Base-by-base conservation (phyloP, 192 early-diverging fungal species). In the Umbelopsis sp. region DNA sequence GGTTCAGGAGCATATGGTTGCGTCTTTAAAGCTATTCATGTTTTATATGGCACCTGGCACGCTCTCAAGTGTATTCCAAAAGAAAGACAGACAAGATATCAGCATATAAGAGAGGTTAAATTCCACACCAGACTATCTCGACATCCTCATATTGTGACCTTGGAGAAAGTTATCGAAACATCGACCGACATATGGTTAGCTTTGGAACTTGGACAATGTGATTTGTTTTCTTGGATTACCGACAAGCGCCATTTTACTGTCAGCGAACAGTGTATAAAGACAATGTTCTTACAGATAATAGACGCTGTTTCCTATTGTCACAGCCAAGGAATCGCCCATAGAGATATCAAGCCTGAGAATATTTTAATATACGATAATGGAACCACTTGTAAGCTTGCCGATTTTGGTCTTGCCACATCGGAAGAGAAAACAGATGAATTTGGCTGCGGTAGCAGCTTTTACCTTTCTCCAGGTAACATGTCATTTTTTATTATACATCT, bases 141-240 rank as follows among this genome's bases (percentile, higher is more conserved):
- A 8, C 91, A 92, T 70, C 85, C 85, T 24, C 88, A 90, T 70
- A 88, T 94, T 29, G 83, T 88, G 21, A 85, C 81, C 22, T 75
- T 94, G 65, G 86, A 90, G 75, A 85, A 83, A 51, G 80, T 88
- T 50, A 80, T 93, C 68, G 89, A 91, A 41, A 86, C 88, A 16
- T 65, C 81, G 51, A 87, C 87, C 65, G 82, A 79, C 70, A 74
- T 89, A 34, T 86, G 89, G 68, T 80, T 93, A 59, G 81, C 91
- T 41, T 83, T 93, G 66, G 92, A 93, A 83, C 88, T 86, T 70
- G 94, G 93, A 12, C 82, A 93, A 44, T 96, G 97, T 34, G 97
- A 98, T 84, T 80, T 99, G 45, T 99, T 99, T 79, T 93, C 95
- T 44, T 89, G 89, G 38, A 97, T 99, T 69, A 94, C 96, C 14